A percentile compares a stretch with the other conserved stretches of the same genome.
Conservation (phyloP, 2,329 filamentous ascomycete genomes). For the Aureobasidium namibiae region DNA sequence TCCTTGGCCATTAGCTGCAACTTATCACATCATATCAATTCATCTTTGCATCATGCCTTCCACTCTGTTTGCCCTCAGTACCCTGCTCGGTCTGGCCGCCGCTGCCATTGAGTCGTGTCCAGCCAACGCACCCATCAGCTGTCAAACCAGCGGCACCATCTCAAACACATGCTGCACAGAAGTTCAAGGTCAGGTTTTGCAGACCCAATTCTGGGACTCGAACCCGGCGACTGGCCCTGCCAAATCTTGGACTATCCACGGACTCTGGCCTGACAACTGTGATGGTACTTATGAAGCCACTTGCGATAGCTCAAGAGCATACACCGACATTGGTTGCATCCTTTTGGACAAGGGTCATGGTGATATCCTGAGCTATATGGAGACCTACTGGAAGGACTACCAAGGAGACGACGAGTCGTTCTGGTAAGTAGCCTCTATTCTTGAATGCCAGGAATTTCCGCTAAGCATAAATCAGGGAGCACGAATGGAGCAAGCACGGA, state of each 20-base stretch:
- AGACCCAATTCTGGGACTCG: conserved; percentile 22
- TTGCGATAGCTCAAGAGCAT: conserved; percentile 16
- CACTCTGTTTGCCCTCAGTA: background rate
- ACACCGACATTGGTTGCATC: conserved; percentile 19
- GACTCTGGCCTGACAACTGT: conserved; percentile 20
- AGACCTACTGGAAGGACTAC: conserved; percentile 21
- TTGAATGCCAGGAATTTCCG: background rate
- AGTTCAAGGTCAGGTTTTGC: conserved; percentile 42
- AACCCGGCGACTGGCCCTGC: conserved; percentile 19
- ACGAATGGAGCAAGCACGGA: conserved; percentile 22
- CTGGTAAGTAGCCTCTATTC: background rate
- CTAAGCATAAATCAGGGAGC: conserved; percentile 8
- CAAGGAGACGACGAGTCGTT: conserved; percentile 19
- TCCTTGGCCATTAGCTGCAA: background rate
- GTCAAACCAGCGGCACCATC: conserved; percentile 24
- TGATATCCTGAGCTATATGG: conserved; percentile 19
- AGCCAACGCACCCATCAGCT: conserved; percentile 5
- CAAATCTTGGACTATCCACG: conserved; percentile 21
- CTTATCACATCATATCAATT: background rate
- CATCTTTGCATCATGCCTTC: background rate
- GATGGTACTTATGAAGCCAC: conserved; percentile 18
- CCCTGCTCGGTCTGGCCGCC: background rate
- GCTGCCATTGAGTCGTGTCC: background rate
- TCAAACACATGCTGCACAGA: conserved; percentile 63
- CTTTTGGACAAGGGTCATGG: conserved; percentile 15